Conservation (phyloP, 2,329 filamentous ascomycete species). For the Bipolaris victoriae region DNA sequence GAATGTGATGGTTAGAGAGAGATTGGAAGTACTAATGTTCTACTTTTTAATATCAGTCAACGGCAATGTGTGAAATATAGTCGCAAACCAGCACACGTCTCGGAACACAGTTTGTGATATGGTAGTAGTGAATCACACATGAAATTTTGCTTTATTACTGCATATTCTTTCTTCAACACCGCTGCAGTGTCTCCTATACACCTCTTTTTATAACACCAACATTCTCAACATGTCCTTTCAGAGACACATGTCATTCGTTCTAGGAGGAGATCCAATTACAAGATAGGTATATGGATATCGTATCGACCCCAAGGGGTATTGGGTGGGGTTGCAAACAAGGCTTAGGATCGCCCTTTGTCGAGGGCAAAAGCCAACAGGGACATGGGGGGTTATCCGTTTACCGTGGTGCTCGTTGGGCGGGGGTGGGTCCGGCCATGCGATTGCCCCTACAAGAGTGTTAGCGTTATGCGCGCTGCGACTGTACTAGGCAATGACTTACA, state of each 20-base stretch:
- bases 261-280: conserved; percentile 1
- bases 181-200: neutral
- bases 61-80: too few relatives aligned
- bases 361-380: neutral
- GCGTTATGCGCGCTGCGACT: neutral
- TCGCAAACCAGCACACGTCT: too few relatives aligned
- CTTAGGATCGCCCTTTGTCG: neutral
- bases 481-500: conserved; percentile 61
- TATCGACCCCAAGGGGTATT: neutral
- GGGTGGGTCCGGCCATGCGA: conserved; percentile 19
- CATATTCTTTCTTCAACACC: neutral
- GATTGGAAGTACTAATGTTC: too few relatives aligned
- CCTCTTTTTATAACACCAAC: neutral
- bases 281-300: conserved; percentile 1
- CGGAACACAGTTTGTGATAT: neutral
- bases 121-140: neutral
- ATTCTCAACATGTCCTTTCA: neutral
- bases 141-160: neutral
- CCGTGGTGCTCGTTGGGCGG: conserved; percentile 15
- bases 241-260: neutral
- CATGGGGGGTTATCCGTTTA: conserved; percentile 1
- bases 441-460: conserved; percentile 15
- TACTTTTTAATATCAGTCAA: too few relatives aligned
- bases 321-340: neutral
- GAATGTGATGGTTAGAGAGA: too few relatives aligned